Evolutionary conservation across 371 early-diverging fungal genomes (phyloP).

Genomic region (Sporodiniella umbellata): DNA sequence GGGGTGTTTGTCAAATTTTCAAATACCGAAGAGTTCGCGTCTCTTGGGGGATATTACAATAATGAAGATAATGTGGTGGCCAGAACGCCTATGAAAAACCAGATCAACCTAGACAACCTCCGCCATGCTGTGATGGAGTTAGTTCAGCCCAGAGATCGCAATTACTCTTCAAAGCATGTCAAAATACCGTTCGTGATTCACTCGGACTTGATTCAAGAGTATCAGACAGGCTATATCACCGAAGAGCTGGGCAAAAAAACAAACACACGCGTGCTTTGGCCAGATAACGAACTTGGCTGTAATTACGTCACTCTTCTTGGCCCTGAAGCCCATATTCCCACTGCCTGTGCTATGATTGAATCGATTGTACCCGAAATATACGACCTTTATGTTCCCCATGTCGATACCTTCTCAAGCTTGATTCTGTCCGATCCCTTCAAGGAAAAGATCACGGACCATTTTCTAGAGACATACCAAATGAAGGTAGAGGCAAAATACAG

Average conservation of each 20-base stretch:
- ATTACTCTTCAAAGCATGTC: slow-evolving; percentile 34
- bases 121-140: slow-evolving; percentile 75
- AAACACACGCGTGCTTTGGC: slow-evolving; percentile 51
- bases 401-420: not conserved
- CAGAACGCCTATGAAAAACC: slow-evolving; percentile 85
- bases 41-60: slow-evolving; percentile 77
- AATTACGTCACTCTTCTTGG: slow-evolving; percentile 36
- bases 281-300: slow-evolving; percentile 46
- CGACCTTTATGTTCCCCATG: slow-evolving; percentile 27
- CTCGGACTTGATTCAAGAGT: slow-evolving; percentile 41
- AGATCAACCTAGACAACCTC: slow-evolving; percentile 62
- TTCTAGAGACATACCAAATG: slow-evolving; percentile 6
- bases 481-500: not conserved
- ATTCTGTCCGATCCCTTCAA: slow-evolving; percentile 4
- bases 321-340: slow-evolving; percentile 39
- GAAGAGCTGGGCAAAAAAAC: slow-evolving; percentile 51
- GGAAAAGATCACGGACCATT: not conserved
- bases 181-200: slow-evolving; percentile 49
- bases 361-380: slow-evolving; percentile 40
- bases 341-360: slow-evolving; percentile 35
- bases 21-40: slow-evolving; percentile 76
- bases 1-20: slow-evolving; percentile 95
- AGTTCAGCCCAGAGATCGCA: slow-evolving; percentile 58
- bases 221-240: slow-evolving; percentile 31
- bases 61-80: slow-evolving; percentile 85